Evolutionary conservation across 768 basidiomycete species (phyloP), one percentile per base, ranked within the genome.

Genomic region (Pleurotus platypus): DNA sequence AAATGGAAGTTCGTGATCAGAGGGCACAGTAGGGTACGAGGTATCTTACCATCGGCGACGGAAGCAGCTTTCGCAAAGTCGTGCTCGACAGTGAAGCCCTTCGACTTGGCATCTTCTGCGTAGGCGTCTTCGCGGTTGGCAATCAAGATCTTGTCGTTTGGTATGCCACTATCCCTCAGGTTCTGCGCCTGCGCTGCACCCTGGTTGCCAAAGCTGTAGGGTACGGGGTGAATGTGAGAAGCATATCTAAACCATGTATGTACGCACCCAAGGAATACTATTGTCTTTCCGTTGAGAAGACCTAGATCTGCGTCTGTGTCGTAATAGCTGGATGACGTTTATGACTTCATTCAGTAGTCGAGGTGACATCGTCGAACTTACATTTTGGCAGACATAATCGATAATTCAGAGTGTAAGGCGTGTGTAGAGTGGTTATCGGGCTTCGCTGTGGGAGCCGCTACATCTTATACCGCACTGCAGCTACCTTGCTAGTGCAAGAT

Each of bases 101-200:
- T 83, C 3, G 76, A 71, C 62, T 72, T 80, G 0, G 84, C 84
- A 63, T 82, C 76, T 40, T 73, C 79, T 6, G 83, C 83, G 59
- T 85, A 86, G 11, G 77, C 67, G 63, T 86, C 84, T 4, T 74
- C 67, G 4, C 83, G 76, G 63, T 85, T 85, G 9, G 81, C 83
- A 57, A 86, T 74, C 58, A 84, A 55, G 54, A 86, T 85, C 47
- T 73, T 75, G n/a, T 84, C 80, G 61, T 85, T 85, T 4, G 79
- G 74, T 57, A 85, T 81, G 2, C 84, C 84, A 51, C 79, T 75
- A 58, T 85, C 84, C n/a, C 84, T 77, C 58, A 86, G 63, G 59
- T 86, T 86, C 68, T 85, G 83, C 3, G 84, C 84, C 64, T 85
- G 84, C 48, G 84, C 84, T 30, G 84, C 80, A 11, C 84, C 84